Evolutionary conservation across 768 basidiomycete genomes (phyloP), one percentile per base, ranked within the genome.

Genomic region (Lyophyllum shimeji): DNA sequence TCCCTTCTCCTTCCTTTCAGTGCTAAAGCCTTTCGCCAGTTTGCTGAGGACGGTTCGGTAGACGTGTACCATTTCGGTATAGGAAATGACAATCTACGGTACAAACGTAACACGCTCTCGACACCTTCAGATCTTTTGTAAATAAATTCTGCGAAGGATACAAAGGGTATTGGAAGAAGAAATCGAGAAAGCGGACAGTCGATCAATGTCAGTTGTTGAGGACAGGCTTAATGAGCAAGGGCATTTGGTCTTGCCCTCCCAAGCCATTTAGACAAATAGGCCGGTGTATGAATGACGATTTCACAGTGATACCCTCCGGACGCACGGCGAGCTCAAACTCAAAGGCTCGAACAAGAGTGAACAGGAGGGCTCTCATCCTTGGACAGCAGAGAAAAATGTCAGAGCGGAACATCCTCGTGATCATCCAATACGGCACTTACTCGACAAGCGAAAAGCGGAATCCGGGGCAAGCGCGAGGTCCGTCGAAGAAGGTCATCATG

Each of bases 381-480:
- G 12, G 39, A 25, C 2, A 33, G 27, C 7, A 39, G 20, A 45
- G 4, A n/a, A 23, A 21, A 15, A 25, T 8, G 8, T 2, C 11
- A 8, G 12, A 12, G 3, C 18, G 24, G 18, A 49, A 7, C n/a
- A n/a, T n/a, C n/a, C 40, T 15, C 6, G 3, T 50, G 2, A 13
- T 9, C 7, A n/a, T 11, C 23, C 1, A 8, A 8, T 8, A 7
- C 18, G 20, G 6, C 20, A 69, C 79, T 56, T 42, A 81, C 81
- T 82, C 81, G 33, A 77, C 67, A 20, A 87, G 66, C 12, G 87
- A 75, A 63, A 88, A 88, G 3, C 82, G 78, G 64, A 81, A 87
- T 0, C 86, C 86, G 29, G 88, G 87, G 58, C 87, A 90, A 0
- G 83, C 77, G 18, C 78, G 76, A 11, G 84, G 82, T 7, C 87